phyloP scores from a whole-genome alignment of 192 early-diverging fungal species.

The Coemansia sp. region DNA sequence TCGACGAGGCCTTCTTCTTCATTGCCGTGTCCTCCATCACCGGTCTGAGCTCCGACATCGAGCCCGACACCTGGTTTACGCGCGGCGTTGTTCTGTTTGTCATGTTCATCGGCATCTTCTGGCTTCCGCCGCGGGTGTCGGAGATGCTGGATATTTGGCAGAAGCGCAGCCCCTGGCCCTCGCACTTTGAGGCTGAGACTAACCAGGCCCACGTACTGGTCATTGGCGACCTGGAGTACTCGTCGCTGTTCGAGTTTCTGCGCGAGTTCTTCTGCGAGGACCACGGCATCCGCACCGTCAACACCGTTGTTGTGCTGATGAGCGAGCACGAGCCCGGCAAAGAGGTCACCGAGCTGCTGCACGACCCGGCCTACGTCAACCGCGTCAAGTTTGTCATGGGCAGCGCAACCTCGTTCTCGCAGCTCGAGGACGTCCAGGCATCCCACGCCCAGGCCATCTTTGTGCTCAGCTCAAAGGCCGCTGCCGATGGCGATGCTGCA shows the following conservation, averaged over 20 bases:
- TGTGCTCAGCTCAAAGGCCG: constrained; percentile 59
- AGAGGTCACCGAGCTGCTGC: constrained; percentile 58
- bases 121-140: constrained; percentile 63
- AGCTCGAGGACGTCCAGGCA: constrained; percentile 58
- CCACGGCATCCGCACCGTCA: constrained; percentile 67
- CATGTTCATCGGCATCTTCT: constrained; percentile 73
- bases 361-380: constrained; percentile 68
- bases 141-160: constrained; percentile 66
- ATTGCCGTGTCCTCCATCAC: constrained; percentile 61
- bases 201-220: constrained; percentile 65
- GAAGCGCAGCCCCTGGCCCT: constrained; percentile 61
- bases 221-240: constrained; percentile 65
- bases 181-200: constrained; percentile 53
- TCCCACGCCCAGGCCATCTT: constrained; percentile 62
- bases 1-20: constrained; percentile 62
- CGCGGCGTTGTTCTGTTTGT: constrained; percentile 62
- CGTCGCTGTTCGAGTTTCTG: constrained; percentile 65
- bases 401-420: constrained; percentile 60
- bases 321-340: constrained; percentile 60
- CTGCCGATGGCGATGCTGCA: constrained; percentile 41
- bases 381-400: constrained; percentile 73
- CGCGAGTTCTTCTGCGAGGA: constrained; percentile 81
- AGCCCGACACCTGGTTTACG: constrained; percentile 59
- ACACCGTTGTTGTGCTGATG: constrained; percentile 69
- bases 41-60: constrained; percentile 69